Conservation (phyloP, 306 rosid genomes). For the Spatholobus suberectus region DNA sequence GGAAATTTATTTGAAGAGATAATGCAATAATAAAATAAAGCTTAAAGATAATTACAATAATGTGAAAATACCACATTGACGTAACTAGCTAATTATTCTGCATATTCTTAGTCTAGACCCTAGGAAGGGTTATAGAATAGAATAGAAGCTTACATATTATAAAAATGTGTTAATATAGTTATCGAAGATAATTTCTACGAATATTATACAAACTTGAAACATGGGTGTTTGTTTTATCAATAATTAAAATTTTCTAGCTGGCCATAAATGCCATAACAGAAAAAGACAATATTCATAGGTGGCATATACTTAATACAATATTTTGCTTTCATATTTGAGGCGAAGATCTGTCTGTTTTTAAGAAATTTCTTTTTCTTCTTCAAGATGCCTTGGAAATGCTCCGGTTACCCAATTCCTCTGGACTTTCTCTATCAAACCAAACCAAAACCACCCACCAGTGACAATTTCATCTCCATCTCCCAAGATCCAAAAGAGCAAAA, state of each 20-base stretch:
- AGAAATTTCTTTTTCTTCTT: neutral
- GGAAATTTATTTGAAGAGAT: neutral
- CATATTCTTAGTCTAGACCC: neutral
- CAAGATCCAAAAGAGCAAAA: neutral
- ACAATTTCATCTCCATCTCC: neutral
- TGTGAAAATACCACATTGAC: too few relatives aligned
- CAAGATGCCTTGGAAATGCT: neutral
- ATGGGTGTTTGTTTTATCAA: neutral
- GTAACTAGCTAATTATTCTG: too few relatives aligned
- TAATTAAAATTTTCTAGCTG: neutral
- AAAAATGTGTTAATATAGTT: neutral
- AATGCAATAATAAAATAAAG: neutral
- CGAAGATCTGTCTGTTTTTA: neutral
- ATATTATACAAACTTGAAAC: neutral
- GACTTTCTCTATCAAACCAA: neutral
- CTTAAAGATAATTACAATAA: neutral
- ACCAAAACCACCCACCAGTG: slow-evolving; percentile 18
- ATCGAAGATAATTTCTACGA: neutral
- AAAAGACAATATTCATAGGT: neutral
- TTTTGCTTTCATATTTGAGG: slow-evolving; percentile 9
- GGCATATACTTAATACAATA: neutral
- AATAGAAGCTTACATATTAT: neutral
- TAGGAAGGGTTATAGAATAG: neutral
- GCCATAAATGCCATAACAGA: neutral
- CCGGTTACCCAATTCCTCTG: neutral